Percentiles rank a stretch among this genome's conserved stretches.
phyloP scores from a whole-genome alignment of 2,329 filamentous ascomycete genomes.

The Scorias spongiosa region DNA sequence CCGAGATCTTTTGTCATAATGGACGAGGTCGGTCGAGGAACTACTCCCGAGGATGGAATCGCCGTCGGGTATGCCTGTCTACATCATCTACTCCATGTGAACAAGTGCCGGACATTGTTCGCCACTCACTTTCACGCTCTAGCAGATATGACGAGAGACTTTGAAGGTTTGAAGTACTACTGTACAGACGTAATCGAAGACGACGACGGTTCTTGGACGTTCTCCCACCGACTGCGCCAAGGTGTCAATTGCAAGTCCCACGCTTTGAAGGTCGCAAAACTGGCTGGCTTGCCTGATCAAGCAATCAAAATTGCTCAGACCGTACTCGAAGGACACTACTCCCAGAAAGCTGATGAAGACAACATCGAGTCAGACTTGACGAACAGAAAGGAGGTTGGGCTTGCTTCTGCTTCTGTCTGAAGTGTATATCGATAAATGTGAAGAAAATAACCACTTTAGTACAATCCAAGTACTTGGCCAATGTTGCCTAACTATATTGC shows the following conservation, averaged over 20 bases:
- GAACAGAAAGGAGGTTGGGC: no score
- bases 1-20: constrained; percentile 79
- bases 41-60: constrained; percentile 79
- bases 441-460: no score
- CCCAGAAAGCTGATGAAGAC: no score
- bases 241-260: constrained; percentile 81
- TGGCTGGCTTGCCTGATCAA: constrained; percentile 62
- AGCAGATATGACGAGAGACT: constrained; percentile 55
- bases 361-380: no score
- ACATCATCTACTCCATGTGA: constrained; percentile 65
- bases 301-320: constrained; percentile 53
- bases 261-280: constrained; percentile 79
- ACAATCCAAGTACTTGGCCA: no score
- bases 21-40: constrained; percentile 93
- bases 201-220: constrained; percentile 52
- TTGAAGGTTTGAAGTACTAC: constrained; percentile 52
- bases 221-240: constrained; percentile 64
- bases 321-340: constrained; percentile 30
- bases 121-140: constrained; percentile 88
- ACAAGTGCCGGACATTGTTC: constrained; percentile 69
- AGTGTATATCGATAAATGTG: no score
- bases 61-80: constrained; percentile 83
- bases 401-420: no score
- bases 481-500: no score
- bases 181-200: constrained; percentile 83